Conservation (phyloP, 2,329 filamentous ascomycete genomes). For the Paecilomyces formosus region DNA sequence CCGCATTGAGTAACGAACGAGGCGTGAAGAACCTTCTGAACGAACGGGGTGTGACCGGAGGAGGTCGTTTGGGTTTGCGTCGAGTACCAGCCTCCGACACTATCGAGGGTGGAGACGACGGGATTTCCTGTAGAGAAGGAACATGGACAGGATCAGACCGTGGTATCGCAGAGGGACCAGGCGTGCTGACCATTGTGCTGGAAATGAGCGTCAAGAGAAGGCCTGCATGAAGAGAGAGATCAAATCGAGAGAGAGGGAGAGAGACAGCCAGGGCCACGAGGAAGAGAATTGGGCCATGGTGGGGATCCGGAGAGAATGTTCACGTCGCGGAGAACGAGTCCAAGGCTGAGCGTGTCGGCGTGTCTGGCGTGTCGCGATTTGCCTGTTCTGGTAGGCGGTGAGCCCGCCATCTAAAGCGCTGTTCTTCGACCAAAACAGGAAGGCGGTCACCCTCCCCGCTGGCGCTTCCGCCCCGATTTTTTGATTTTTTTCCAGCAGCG, state of each 20-base stretch:
- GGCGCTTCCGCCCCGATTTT: conserved; percentile 7
- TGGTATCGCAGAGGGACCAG: conserved; percentile 25
- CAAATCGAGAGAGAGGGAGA: background rate
- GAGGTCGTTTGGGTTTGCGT: conserved; percentile 36
- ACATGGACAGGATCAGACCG: conserved; percentile 26
- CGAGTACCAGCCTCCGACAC: conserved; percentile 28
- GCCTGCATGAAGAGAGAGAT: background rate
- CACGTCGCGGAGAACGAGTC: conserved; percentile 10
- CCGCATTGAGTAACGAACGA: conserved; percentile 31
- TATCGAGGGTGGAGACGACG: conserved; percentile 36
- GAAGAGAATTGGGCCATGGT: conserved; percentile 11
- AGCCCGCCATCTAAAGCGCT: background rate
- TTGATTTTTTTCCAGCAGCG: conserved; percentile 14
- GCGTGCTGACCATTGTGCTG: conserved; percentile 22
- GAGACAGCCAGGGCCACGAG: background rate
- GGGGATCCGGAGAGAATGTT: conserved; percentile 10
- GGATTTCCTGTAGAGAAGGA: conserved; percentile 26
- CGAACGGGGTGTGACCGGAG: conserved; percentile 44
- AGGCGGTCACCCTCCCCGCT: conserved; percentile 13
- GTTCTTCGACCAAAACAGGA: background rate
- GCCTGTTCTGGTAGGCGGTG: conserved; percentile 12
- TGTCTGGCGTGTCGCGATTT: conserved; percentile 19
- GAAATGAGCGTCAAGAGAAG: background rate
- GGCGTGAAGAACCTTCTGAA: conserved; percentile 46
- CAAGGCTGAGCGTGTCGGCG: conserved; percentile 13